phyloP scores from a whole-genome alignment of 2,329 filamentous ascomycete species.

The Diaporthe capsici region DNA sequence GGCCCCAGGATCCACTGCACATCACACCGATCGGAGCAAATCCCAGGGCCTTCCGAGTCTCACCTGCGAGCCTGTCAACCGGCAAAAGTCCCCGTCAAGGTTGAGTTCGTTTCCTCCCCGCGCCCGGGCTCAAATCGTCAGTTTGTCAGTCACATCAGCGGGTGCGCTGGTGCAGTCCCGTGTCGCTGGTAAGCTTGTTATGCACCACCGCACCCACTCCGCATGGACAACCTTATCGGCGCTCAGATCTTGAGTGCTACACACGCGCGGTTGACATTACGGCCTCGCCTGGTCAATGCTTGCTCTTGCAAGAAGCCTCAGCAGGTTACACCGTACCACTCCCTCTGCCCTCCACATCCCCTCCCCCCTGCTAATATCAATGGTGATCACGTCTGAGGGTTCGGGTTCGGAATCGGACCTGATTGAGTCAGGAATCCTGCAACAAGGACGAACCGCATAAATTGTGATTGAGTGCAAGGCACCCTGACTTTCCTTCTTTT shows the following conservation, averaged over 20 bases:
- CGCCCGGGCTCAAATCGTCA: constrained; percentile 18
- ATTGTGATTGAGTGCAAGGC: neutral
- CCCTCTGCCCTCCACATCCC: neutral
- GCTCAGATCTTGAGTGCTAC: constrained; percentile 15
- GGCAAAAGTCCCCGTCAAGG: constrained; percentile 25
- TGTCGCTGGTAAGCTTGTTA: constrained; percentile 24
- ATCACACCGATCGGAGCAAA: constrained; percentile 40
- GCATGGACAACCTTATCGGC: constrained; percentile 21
- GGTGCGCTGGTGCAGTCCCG: neutral
- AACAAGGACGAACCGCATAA: neutral
- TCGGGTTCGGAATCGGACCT: constrained; percentile 15
- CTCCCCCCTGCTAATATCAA: neutral
- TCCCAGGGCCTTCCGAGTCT: constrained; percentile 29
- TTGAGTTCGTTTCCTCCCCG: constrained; percentile 22
- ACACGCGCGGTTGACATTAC: neutral
- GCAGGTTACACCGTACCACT: neutral
- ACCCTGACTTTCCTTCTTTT: neutral
- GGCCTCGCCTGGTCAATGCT: constrained; percentile 10
- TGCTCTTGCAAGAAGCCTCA: neutral
- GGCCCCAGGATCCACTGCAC: constrained; percentile 42
- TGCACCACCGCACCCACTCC: constrained; percentile 19
- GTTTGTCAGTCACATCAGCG: neutral
- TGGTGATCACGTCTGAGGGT: neutral
- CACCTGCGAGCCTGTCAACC: constrained; percentile 23
- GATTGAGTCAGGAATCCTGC: neutral